A percentile compares a stretch with the other conserved stretches of the same genome.
Evolutionary conservation across 164 flowering plant species (phyloP).

Genomic region (Aristolochia fimbriata): DNA sequence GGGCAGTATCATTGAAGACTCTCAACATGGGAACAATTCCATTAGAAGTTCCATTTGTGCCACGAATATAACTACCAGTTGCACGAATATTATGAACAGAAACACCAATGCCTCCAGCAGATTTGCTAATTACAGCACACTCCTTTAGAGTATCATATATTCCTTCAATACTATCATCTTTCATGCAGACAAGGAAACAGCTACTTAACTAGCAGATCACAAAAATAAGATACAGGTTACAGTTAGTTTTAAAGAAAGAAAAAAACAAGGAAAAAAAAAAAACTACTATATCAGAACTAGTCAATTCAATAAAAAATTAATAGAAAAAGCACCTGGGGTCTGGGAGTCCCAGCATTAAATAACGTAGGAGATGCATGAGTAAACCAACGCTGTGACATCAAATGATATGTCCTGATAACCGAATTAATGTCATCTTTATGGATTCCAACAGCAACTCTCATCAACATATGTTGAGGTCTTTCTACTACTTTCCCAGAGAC

Average conservation of each 20-base stretch:
- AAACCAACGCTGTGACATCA: constrained; percentile 99
- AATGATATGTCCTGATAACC: constrained; percentile 80
- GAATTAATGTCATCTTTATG: constrained; percentile 94
- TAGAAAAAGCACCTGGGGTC: constrained; percentile 72
- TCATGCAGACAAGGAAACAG: constrained; percentile 95
- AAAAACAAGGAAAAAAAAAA: no score
- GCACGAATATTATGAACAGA: constrained; percentile 96
- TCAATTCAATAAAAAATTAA: neutral
- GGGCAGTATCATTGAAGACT: constrained; percentile 97
- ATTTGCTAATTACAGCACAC: constrained; percentile 98
- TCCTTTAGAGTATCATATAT: constrained; percentile 96
- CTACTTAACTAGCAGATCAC: constrained; percentile 68
- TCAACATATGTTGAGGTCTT: constrained; percentile 98
- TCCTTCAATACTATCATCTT: constrained; percentile 97
- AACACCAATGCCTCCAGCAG: constrained; percentile 98
- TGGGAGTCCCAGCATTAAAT: constrained; percentile 95
- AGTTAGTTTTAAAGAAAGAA: no score
- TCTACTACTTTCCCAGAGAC: constrained; percentile 91
- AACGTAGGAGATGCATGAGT: constrained; percentile 99
- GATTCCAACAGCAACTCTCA: constrained; percentile 98
- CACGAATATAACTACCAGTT: constrained; percentile 92
- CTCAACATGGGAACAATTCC: constrained; percentile 96
- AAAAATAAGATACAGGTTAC: neutral
- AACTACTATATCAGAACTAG: neutral
- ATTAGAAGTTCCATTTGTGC: constrained; percentile 98